Evolutionary conservation across 805 yeast genomes (phyloP).

Genomic region (Cyberlindnera nakhonratchasimensis): DNA sequence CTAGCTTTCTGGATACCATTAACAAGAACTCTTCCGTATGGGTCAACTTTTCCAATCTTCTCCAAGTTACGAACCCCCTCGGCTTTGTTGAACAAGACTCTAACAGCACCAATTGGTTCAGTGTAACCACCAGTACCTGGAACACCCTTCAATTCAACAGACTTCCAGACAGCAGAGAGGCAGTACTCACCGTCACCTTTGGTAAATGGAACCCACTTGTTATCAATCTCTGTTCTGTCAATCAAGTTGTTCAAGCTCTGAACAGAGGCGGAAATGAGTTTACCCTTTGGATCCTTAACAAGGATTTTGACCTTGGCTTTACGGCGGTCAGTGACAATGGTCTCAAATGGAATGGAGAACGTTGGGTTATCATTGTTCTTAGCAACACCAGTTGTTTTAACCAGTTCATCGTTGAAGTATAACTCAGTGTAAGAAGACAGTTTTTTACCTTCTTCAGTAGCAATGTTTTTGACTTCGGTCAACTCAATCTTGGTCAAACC

Average conservation of each 20-base stretch:
- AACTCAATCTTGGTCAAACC: conserved; percentile 79
- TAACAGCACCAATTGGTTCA: conserved; percentile 91
- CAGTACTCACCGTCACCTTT: conserved; percentile 71
- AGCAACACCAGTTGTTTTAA: conserved; percentile 53
- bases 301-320: conserved; percentile 65
- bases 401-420: conserved; percentile 56
- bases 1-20: conserved; percentile 76
- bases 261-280: conserved; percentile 55
- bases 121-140: conserved; percentile 76
- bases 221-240: conserved; percentile 71
- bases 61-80: conserved; percentile 79
- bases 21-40: conserved; percentile 76
- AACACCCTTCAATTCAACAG: conserved; percentile 69
- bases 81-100: conserved; percentile 69
- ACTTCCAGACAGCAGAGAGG: conserved; percentile 76
- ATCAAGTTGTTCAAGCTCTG: conserved; percentile 62
- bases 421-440: conserved; percentile 69
- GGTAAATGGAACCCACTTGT: conserved; percentile 70
- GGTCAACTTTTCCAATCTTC: conserved; percentile 87
- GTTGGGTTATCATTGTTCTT: conserved; percentile 64
- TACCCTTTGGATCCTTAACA: conserved; percentile 58
- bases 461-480: conserved; percentile 51
- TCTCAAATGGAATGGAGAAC: conserved; percentile 62
- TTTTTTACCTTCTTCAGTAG: conserved; percentile 40
- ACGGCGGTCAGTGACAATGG: conserved; percentile 68